Conservation (phyloP, 352 stramenopile species). For the Plasmopara viticola region DNA sequence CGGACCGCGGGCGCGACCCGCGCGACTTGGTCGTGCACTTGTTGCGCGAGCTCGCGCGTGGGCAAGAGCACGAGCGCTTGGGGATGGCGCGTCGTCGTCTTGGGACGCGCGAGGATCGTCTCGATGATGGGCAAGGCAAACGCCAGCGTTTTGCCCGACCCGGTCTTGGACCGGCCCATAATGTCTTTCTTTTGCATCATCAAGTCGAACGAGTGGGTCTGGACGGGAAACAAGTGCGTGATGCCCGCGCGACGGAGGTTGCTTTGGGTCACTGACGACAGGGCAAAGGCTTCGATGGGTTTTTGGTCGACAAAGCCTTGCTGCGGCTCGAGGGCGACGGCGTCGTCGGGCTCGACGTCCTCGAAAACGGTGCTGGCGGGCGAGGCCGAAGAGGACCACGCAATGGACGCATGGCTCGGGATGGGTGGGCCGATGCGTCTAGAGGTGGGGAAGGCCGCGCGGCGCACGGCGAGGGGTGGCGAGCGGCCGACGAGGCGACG, state of each 20-base stretch:
- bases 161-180: slow-evolving; percentile 77
- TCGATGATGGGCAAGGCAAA: slow-evolving; percentile 78
- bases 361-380: slow-evolving; percentile 6
- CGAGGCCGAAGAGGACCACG: slow-evolving; percentile 21
- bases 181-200: slow-evolving; percentile 81
- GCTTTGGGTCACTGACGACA: slow-evolving; percentile 46
- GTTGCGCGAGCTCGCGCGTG: slow-evolving; percentile 95
- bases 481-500: slow-evolving; percentile 26
- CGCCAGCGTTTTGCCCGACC: slow-evolving; percentile 75
- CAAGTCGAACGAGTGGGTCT: slow-evolving; percentile 74
- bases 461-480: slow-evolving; percentile 11
- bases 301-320: slow-evolving; percentile 71
- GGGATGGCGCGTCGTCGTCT: slow-evolving; percentile 49
- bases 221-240: slow-evolving; percentile 79
- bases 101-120: slow-evolving; percentile 45
- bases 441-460: slow-evolving; percentile 3
- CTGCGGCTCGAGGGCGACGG: slow-evolving; percentile 44
- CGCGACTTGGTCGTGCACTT: slow-evolving; percentile 91
- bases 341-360: slow-evolving; percentile 10
- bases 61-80: slow-evolving; percentile 93
- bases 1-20: slow-evolving; percentile 85
- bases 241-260: slow-evolving; percentile 63
- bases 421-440: slow-evolving; percentile 13
- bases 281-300: slow-evolving; percentile 52
- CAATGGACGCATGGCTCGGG: slow-evolving; percentile 7